Base-by-base conservation (phyloP, 129 eudicot genomes). In the Flaveria trinervia region DNA sequence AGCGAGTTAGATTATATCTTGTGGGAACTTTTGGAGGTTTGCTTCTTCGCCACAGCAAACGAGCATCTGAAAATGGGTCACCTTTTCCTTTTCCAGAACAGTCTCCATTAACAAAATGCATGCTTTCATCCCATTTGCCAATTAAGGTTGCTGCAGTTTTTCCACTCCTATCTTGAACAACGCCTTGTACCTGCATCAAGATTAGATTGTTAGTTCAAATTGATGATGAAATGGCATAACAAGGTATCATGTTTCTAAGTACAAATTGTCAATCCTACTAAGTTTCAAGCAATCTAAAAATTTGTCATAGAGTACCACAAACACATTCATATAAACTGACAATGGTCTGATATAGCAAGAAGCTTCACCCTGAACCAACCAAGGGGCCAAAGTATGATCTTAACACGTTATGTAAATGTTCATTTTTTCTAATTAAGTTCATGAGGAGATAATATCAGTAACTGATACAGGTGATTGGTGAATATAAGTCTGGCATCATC, bases 121-220 rank as follows among this genome's bases (percentile, higher is more conserved):
- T 87, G 84, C 97, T 95, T 68, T 95, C 99, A 66, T 91, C 97
- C 99, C 99, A 95, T 77, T 95, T 95, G 23, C 99, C 99, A 69
- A 91, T 91, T 55, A 95, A 75, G 23, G 96, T 91, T 45, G 97
- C 97, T n/a, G 87, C 87, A 5, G 96, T 89, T 77, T 95, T 95
- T 51, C 99, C 99, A 80, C 77, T 87, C 73, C 73, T 86, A 68
- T 91, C 99, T 73, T 87, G 97, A 41, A 95, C 97, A 44, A 84
- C 65, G 18, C 99, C 99, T 76, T 95, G 99, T 16, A 95, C 99
- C 99, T 95, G 86, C 49, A 83, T 79, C 10, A 70, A 44, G 54
- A 76, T 68, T 76, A 67, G 13, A 12, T 50, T 41, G 17, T 14
- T 2, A 30, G 30, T 48, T 50, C 66, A 79, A 50, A 13, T 30